Evolutionary conservation across 805 yeast genomes (phyloP).

Genomic region (Ogataea ramenticola): DNA sequence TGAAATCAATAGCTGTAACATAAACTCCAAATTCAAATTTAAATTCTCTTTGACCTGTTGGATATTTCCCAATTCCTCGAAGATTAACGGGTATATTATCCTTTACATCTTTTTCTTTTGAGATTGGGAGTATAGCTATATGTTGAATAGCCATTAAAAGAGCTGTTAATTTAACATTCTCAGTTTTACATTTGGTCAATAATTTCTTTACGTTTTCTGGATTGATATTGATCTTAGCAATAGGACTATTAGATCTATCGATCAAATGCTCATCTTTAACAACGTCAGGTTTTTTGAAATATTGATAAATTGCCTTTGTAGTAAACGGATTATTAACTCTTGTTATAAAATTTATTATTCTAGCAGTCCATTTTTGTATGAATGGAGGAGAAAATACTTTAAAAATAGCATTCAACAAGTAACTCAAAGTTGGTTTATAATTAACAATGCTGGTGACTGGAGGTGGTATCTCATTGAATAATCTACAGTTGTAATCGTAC

Average conservation of each 20-base stretch:
- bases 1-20: neutral
- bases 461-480: neutral
- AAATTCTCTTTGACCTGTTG: neutral
- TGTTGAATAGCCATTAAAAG: constrained; percentile 8
- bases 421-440: neutral
- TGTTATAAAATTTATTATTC: neutral
- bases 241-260: neutral
- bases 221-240: constrained; percentile 4
- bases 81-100: constrained; percentile 14
- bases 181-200: constrained; percentile 4
- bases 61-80: neutral
- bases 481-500: neutral
- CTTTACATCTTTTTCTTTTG: constrained; percentile 7
- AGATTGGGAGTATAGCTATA: constrained; percentile 6
- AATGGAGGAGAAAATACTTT: neutral
- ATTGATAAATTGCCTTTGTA: neutral
- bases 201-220: constrained; percentile 4
- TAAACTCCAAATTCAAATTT: neutral
- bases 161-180: constrained; percentile 13
- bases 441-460: neutral
- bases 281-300: neutral
- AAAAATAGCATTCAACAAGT: neutral
- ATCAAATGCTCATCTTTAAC: neutral
- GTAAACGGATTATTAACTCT: neutral
- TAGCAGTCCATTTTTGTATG: neutral